Percentiles rank a stretch among this genome's conserved stretches.
Conservation (phyloP, 1,139 yeast genomes). For the Pneumocystis oryctolagi region DNA sequence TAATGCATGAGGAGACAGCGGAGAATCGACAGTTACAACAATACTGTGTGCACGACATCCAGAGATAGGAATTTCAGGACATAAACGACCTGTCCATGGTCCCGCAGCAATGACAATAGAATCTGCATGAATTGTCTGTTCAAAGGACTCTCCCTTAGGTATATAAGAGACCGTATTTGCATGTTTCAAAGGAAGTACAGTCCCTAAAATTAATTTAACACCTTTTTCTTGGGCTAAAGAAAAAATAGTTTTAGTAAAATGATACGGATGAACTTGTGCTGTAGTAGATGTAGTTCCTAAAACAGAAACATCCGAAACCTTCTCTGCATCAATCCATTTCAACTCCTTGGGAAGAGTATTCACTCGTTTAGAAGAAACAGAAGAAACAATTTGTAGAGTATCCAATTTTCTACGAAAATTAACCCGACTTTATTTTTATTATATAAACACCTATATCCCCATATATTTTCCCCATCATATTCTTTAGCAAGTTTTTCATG, state of each 20-base stretch:
- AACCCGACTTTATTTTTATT: neutral
- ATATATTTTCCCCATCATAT: constrained; percentile 64
- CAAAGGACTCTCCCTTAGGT: constrained; percentile 1
- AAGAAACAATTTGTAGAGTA: constrained; percentile 79
- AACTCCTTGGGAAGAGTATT: constrained; percentile 48
- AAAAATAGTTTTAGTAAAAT: constrained; percentile 68
- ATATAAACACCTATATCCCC: constrained; percentile 50
- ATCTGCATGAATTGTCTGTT: constrained; percentile 38
- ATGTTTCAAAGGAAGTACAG: constrained; percentile 19
- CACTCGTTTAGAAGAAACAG: constrained; percentile 22
- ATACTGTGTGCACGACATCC: constrained; percentile 91
- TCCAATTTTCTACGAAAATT: constrained; percentile 43
- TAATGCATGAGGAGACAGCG: constrained; percentile 79
- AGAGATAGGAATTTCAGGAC: constrained; percentile 84
- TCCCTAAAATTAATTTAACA: constrained; percentile 69
- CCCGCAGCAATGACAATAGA: constrained; percentile 78
- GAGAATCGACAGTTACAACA: constrained; percentile 60
- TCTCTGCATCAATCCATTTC: constrained; percentile 61
- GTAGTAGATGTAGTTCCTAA: constrained; percentile 80
- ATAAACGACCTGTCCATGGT: constrained; percentile 86
- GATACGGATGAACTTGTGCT: constrained; percentile 93
- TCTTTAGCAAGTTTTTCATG: constrained; percentile 71
- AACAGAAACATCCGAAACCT: constrained; percentile 60
- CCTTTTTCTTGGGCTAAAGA: constrained; percentile 72
- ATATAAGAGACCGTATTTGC: constrained; percentile 3